Base-by-base conservation (phyloP, 2,329 filamentous ascomycete genomes). In the Lecanicillium sp. region DNA sequence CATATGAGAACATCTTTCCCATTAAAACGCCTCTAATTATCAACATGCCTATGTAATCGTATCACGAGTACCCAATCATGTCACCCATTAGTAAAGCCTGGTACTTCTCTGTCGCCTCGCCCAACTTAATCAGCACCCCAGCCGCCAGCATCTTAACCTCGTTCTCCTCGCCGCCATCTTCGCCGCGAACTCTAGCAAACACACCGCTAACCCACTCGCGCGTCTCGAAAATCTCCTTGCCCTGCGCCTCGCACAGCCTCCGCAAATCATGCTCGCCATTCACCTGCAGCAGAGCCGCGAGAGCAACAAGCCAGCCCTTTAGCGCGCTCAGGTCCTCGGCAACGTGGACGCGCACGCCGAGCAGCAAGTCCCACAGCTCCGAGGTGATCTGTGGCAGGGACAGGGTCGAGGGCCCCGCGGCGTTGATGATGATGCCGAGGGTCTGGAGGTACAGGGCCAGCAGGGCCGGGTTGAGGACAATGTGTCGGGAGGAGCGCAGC, bases 381-480 rank as follows among this genome's bases (percentile, higher is more conserved):
- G 78, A 69, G 2, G 88, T 96, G 69, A 96, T 80, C 40, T 87
- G 78, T 2, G 83, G 79, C 1, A 97, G 72, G 2, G 77, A 71
- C 0, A 89, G 68, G 0, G 85, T 89, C 39, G 82, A 79, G 0
- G 89, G 85, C 0, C 92, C 92, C 0, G 85, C 77, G 0, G 90
- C 85, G 49, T 95, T 83, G 33, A 97, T 65, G 25, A 95, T 66
- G 7, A 98, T 68, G 1, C 84, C 83, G 0, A 97, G 69, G 0
- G 92, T 98, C 58, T 94, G 89, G 25, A 97, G 66, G 57, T 87
- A 92, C 8, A 88, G 74, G 0, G 81, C 72, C 0, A 97, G 74
- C 5, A 96, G 71, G 43, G 84, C 76, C 0, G 87, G 81, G 30
- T 87, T 78, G 36, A 87, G 76, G 45, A 87, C 72, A 36, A 88